A percentile compares a stretch with the other conserved stretches of the same genome.
phyloP scores from a whole-genome alignment of 2,329 filamentous ascomycete species.

The Xylariaceae sp. region DNA sequence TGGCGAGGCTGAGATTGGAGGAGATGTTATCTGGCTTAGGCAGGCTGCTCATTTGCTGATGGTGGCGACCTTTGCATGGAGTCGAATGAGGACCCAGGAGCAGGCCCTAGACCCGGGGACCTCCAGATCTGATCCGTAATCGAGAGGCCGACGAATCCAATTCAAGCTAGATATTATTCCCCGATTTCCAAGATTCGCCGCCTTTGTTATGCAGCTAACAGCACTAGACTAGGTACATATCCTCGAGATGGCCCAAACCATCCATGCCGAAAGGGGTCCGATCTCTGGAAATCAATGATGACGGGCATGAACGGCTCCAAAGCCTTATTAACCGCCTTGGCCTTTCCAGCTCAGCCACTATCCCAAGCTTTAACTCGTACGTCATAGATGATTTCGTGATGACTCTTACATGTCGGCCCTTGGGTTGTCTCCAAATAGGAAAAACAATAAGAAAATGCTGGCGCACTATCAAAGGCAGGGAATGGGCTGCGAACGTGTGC shows the following conservation, averaged over 20 bases:
- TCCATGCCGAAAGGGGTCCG: neutral
- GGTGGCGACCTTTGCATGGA: neutral
- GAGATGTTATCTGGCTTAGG: neutral
- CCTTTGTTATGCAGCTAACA: slow-evolving; percentile 1
- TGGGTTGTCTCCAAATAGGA: neutral
- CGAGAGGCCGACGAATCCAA: slow-evolving; percentile 25
- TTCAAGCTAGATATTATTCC: neutral
- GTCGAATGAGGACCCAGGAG: neutral
- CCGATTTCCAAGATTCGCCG: slow-evolving; percentile 2
- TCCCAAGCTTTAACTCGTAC: neutral
- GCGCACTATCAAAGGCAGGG: neutral
- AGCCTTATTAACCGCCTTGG: neutral
- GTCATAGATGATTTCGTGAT: neutral
- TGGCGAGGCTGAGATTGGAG: slow-evolving; percentile 13
- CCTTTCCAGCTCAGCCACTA: slow-evolving; percentile 11
- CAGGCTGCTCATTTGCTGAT: slow-evolving; percentile 3
- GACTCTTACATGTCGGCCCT: no score
- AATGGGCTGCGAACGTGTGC: neutral
- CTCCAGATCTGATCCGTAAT: slow-evolving; percentile 2
- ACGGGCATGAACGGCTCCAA: slow-evolving; percentile 9
- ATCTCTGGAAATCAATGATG: neutral
- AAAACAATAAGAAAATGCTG: slow-evolving; percentile 2
- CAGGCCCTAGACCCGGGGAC: slow-evolving; percentile 7
- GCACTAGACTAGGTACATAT: neutral
- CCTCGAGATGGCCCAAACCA: no score